Conservation (phyloP, 2,329 filamentous ascomycete species). For the Ascosphaera pollenicola region DNA sequence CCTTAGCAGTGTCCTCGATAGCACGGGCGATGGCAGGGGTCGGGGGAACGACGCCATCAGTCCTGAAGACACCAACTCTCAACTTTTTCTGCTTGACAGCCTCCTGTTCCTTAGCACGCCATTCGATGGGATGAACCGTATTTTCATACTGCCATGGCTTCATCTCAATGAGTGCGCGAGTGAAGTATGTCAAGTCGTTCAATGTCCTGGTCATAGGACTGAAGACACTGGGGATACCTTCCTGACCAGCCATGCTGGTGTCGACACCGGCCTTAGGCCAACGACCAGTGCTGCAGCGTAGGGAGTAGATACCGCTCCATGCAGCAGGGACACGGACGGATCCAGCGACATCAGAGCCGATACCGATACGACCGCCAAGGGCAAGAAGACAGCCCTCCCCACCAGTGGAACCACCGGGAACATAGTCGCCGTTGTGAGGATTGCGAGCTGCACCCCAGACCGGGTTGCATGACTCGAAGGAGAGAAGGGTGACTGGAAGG, state of each 20-base stretch:
- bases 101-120: conserved; percentile 40
- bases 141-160: conserved; percentile 78
- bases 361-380: conserved; percentile 61
- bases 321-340: conserved; percentile 73
- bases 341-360: conserved; percentile 79
- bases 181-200: conserved; percentile 67
- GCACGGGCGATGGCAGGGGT: conserved; percentile 66
- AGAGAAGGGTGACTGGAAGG: conserved; percentile 63
- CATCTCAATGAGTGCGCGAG: conserved; percentile 54
- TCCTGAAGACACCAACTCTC: conserved; percentile 54
- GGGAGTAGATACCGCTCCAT: conserved; percentile 70
- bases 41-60: conserved; percentile 64
- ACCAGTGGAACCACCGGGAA: conserved; percentile 71
- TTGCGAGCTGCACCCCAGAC: conserved; percentile 70
- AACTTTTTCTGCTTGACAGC: conserved; percentile 41
- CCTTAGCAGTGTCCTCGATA: conserved; percentile 45
- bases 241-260: conserved; percentile 82
- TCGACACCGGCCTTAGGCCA: conserved; percentile 72
- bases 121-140: conserved; percentile 63
- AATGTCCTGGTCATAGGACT: conserved; percentile 81
- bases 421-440: conserved; percentile 65
- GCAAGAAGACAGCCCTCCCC: conserved; percentile 69
- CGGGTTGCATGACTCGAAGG: conserved; percentile 59
- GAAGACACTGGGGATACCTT: conserved; percentile 73
- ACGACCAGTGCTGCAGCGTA: conserved; percentile 69